Evolutionary conservation across 768 basidiomycete species (phyloP), one percentile per base, ranked within the genome.

Genomic region (Lactifluus echinatus): DNA sequence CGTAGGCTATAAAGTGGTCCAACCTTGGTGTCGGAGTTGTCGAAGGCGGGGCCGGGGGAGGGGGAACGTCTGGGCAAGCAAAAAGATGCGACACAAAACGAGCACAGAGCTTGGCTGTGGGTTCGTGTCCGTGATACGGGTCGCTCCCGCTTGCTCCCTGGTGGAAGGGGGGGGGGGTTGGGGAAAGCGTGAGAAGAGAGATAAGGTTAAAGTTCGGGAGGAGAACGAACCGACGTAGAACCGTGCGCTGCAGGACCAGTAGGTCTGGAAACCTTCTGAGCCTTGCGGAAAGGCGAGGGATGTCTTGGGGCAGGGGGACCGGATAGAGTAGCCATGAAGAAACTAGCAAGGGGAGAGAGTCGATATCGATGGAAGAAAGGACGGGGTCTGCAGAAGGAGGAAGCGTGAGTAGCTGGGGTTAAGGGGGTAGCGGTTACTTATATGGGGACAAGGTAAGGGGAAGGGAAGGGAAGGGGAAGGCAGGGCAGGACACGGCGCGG

Each of bases 81-180:
- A 93, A 94, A 0, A 93, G 77, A 51, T 89, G 85, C 0, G 85
- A 85, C 21, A 95, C 91, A 67, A 93, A 94, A 0, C 87, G 78
- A 0, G 79, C 83, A 50, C 85, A 83, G 45, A 91, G 71, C 19
- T 80, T 79, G 0, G 91, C 84, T 0, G 82, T 74, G 21, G 73
- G 72, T 68, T 89, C 88, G 68, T 93, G 87, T 37, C 93, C 91
- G 56, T 89, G 87, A 69, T 74, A 85, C 0, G 80, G 80, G 65
- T 87, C 83, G 3, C 51, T 61, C 23, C 50, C 42, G 64, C 57
- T 63, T 50, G 62, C 59, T 21, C 48, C 39, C 53, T 53, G 8
- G 0, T 26, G 4, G 7, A 40, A 21, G 2, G n/a, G n/a, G n/a
- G n/a, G n/a, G n/a, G n/a, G n/a, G n/a, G n/a, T n/a, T n/a, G 39